Evolutionary conservation across 2,329 filamentous ascomycete genomes (phyloP), one percentile per base, ranked within the genome.

Genomic region (Penicillium sp.): DNA sequence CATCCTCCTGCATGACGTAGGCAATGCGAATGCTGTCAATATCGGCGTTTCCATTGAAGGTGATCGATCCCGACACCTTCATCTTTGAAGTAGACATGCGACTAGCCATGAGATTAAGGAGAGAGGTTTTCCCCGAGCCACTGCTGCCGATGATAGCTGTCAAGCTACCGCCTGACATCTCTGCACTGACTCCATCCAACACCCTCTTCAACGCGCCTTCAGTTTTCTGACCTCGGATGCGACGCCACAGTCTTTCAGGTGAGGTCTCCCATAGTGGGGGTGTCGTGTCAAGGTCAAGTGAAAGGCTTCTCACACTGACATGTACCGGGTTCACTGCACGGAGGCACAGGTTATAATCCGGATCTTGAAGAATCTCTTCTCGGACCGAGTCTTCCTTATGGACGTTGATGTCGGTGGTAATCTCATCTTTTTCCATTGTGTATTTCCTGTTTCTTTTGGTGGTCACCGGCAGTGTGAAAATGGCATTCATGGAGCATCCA

Each of bases 111-210:
- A 85, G 83, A 68, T 90, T 92, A 31, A 92, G 76, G 54, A 89
- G 73, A 0, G 85, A 88, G 3, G 86, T 89, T 74, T 91, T 91
- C 0, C 88, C 88, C 1, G 85, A 88, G 20, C 89, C 88, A 65
- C 85, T 88, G 3, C 88, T 87, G 9, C 89, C 89, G 54, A 92
- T 85, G 51, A 92, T 90, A 8, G 89, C 89, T 0, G 88, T 90
- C 40, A 92, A 72, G 3, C 84, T 87, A 3, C 89, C 87, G 7
- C 83, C 80, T 3, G 79, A 78, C 68, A 91, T 81, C 23, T 84
- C 80, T 2, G 87, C 87, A 59, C 82, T 82, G 44, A 91, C 82
- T 27, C 82, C 81, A 50, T 85, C 77, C 9, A 92, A 74, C 11
- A 92, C 82, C 6, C 69, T 71, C 61, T 80, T 81, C 49, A 69